phyloP scores from a whole-genome alignment of 805 yeast genomes.

The Diddensiella transvaalensis region DNA sequence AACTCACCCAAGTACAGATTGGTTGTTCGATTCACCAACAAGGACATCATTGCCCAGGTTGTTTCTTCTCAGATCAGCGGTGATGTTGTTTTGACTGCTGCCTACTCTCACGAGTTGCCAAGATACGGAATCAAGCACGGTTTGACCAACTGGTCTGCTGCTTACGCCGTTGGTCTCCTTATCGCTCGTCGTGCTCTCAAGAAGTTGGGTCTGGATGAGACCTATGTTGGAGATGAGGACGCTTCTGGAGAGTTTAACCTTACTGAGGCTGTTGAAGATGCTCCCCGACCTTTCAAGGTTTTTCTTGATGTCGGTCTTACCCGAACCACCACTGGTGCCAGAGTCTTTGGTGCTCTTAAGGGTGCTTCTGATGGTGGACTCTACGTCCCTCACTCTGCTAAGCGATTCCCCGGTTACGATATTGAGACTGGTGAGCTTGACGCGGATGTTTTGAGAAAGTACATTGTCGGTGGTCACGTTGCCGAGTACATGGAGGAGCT shows the following conservation, averaged over 20 bases:
- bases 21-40: conserved; percentile 99
- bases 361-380: conserved; percentile 99
- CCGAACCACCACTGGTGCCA: conserved; percentile 99
- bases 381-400: conserved; percentile 98
- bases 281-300: conserved; percentile 99
- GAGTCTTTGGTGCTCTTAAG: conserved; percentile 98
- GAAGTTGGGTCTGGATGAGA: conserved; percentile 97
- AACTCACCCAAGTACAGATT: conserved; percentile 99
- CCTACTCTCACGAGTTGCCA: conserved; percentile 99
- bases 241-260: conserved; percentile 98
- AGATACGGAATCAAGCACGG: conserved; percentile 96
- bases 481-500: conserved; percentile 99
- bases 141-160: conserved; percentile 99
- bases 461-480: conserved; percentile 99
- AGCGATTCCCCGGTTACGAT: conserved; percentile 99
- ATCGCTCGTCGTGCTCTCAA: conserved; percentile 98
- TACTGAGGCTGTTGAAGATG: conserved; percentile 99
- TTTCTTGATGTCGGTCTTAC: conserved; percentile 98
- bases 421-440: conserved; percentile 97
- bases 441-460: conserved; percentile 94
- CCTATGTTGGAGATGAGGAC: conserved; percentile 98
- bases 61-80: conserved; percentile 96
- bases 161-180: conserved; percentile 97
- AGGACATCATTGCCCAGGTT: conserved; percentile 97
- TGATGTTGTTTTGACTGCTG: conserved; percentile 93